These are phyloP conservation scores for Venturia carpophila DNA, from an alignment of 2,329 filamentous ascomycete genomes.

Conservation along the genomic window DNA sequence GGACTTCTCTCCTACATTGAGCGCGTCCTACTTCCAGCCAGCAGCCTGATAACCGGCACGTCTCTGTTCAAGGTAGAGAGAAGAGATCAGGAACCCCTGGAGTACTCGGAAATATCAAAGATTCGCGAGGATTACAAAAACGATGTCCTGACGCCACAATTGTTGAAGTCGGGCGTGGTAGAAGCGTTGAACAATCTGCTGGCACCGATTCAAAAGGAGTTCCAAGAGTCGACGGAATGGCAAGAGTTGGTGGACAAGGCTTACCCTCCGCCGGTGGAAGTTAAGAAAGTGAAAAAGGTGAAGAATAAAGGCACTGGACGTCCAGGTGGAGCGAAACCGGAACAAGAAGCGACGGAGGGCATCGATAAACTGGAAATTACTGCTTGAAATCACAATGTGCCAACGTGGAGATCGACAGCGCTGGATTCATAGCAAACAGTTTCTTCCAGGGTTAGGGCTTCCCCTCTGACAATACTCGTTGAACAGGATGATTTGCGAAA, in stretches of 20 bases:
- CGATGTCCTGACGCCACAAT: conserved; percentile 74
- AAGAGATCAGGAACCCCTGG: conserved; percentile 58
- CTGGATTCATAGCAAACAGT: background rate
- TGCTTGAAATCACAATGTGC: background rate
- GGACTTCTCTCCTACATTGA: conserved; percentile 82
- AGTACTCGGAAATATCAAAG: conserved; percentile 68
- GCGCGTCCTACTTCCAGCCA: conserved; percentile 73
- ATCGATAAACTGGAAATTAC: background rate
- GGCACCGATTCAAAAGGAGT: conserved; percentile 68
- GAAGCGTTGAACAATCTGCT: conserved; percentile 66
- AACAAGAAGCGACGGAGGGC: background rate
- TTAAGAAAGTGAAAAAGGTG: conserved; percentile 63
- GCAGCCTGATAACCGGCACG: conserved; percentile 50
- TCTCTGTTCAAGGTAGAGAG: conserved; percentile 61
- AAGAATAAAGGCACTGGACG: conserved; percentile 61
- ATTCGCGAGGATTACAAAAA: conserved; percentile 72
- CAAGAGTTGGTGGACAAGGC: conserved; percentile 68
- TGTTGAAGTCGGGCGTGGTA: conserved; percentile 76
- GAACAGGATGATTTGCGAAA: background rate
- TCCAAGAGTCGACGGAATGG: conserved; percentile 66
- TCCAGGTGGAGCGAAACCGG: conserved; percentile 31
- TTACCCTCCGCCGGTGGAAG: conserved; percentile 62
- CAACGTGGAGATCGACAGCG: background rate
- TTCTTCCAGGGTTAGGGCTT: background rate
- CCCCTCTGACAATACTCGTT: background rate